Evolutionary conservation across 768 basidiomycete species (phyloP).

Genomic region (Mycena polygramma): DNA sequence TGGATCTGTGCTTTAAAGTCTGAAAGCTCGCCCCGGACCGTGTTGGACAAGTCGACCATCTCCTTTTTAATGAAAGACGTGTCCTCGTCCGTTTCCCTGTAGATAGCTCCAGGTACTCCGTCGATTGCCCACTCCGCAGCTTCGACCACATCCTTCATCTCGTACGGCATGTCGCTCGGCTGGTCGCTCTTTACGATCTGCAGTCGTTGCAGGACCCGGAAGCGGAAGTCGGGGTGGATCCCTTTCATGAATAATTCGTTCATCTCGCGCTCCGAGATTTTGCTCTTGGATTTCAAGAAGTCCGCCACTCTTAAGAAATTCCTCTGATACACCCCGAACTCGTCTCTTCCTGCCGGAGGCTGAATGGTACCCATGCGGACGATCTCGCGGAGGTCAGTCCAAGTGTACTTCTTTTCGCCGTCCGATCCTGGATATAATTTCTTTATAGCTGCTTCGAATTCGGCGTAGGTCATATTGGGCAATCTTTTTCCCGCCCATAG

Average conservation of each 20-base stretch:
- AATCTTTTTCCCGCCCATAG: neutral
- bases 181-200: neutral
- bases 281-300: neutral
- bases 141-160: neutral
- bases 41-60: neutral
- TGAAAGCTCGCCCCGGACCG: neutral
- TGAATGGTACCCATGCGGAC: neutral
- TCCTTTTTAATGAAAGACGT: neutral
- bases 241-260: conserved; percentile 2
- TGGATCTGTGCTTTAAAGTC: neutral
- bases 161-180: neutral
- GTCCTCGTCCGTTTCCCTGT: neutral
- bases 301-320: neutral
- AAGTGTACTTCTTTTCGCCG: neutral
- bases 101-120: neutral
- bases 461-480: neutral
- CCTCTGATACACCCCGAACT: neutral
- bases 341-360: neutral
- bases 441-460: neutral
- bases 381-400: neutral
- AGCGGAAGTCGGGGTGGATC: conserved; percentile 5
- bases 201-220: neutral
- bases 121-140: conserved; percentile 9
- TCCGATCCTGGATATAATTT: neutral
- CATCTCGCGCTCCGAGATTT: neutral